Base-by-base conservation (phyloP, 73 alveolate species). In the Paramecium sonneborni region DNA sequence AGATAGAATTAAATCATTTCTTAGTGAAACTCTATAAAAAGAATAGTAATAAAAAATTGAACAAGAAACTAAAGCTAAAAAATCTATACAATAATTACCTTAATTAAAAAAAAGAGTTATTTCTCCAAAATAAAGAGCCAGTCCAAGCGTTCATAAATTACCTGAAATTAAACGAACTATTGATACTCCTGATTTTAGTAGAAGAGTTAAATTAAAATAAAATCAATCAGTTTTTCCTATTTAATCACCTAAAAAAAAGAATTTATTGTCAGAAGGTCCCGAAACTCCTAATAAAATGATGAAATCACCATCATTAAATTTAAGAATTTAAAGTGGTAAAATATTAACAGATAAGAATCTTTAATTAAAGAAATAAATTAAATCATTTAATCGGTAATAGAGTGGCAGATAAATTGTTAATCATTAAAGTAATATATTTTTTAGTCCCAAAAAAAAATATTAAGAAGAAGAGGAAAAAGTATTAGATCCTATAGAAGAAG, bases 1-100 rank as follows among this genome's bases (percentile, higher is more conserved):
- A 10, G 94, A 95, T 9, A 94, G 98, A 88, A 93, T 92, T 10
- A 95, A 95, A 82, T 88, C 91, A 21, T 97, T 96, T 93, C 92
- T 97, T 34, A 79, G 88, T 57, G 96, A 96, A 37, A 96, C 96
- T 8, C 68, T 52, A 11, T 52, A 52, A 18, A 52, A 18, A 52
- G 68, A 52, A 52, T 52, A n/a, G n/a, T n/a, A 52, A 21, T 21
- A 72, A 34, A 76, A 6, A 0, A 46, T 43, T 15, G 48, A 39
- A 18, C 15, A 41, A 41, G 39, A 10, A 21, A 20, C n/a, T n/a
- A 24, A 79, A 79, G 30, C 55, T 5, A 79, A 79, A 34, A 79
- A 23, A 72, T 35, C 86, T 21, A n/a, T 38, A 9, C 39, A 72
- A n/a, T 41, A 38, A 32, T 34, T 79, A 79, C 90, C 90, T 20